Evolutionary conservation across 805 yeast genomes (phyloP).

Genomic region (Kuraishia capsulata): DNA sequence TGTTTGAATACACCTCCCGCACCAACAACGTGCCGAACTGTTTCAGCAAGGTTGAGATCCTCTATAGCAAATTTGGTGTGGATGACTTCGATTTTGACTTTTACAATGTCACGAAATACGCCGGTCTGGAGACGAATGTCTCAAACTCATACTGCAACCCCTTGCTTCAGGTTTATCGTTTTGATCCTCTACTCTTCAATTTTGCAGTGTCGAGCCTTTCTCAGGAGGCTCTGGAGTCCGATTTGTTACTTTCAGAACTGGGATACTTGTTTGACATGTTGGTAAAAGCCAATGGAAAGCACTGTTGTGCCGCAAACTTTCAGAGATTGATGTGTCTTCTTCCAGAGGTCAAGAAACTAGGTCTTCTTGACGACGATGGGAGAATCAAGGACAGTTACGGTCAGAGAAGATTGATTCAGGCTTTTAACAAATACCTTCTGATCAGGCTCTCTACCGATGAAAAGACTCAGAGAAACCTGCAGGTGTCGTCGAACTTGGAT

Average conservation of each 20-base stretch:
- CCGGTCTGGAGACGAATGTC: slow-evolving; percentile 87
- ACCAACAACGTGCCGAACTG: slow-evolving; percentile 50
- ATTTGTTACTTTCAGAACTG: slow-evolving; percentile 63
- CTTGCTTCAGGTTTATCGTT: slow-evolving; percentile 69
- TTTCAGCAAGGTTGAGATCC: slow-evolving; percentile 63
- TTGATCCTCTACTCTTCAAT: slow-evolving; percentile 66
- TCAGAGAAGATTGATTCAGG: slow-evolving; percentile 35
- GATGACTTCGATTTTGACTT: slow-evolving; percentile 87
- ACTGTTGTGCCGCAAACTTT: slow-evolving; percentile 78
- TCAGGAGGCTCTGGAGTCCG: slow-evolving; percentile 34
- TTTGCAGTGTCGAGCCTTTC: slow-evolving; percentile 48
- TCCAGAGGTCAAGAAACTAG: slow-evolving; percentile 41
- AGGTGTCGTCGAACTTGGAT: slow-evolving; percentile 11
- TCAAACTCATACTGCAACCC: slow-evolving; percentile 75
- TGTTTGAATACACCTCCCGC: slow-evolving; percentile 19
- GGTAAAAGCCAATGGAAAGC: slow-evolving; percentile 66
- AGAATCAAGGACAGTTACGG: slow-evolving; percentile 32
- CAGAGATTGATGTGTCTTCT: slow-evolving; percentile 39
- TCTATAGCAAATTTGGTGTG: slow-evolving; percentile 85
- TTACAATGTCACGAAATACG: slow-evolving; percentile 62
- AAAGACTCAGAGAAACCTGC: slow-evolving; percentile 15
- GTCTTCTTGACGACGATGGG: slow-evolving; percentile 43
- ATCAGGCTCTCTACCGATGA: slow-evolving; percentile 45
- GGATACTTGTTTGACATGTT: slow-evolving; percentile 93
- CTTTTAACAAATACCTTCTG: slow-evolving; percentile 52